These are phyloP conservation scores for Starmerella bacillaris DNA, from an alignment of 805 yeast species.

Conservation along the genomic window DNA sequence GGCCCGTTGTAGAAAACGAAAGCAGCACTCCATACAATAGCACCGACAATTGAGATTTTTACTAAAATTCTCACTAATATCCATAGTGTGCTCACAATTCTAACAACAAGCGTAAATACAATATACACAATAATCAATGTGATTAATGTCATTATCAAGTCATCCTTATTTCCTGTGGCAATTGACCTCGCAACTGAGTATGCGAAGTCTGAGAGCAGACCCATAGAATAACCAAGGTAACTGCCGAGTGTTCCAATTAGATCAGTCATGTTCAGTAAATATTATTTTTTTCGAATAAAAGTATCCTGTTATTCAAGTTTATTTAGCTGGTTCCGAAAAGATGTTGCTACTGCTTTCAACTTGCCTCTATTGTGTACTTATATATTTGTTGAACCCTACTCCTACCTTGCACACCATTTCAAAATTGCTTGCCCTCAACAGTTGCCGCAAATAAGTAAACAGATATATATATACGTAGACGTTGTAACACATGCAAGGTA, in stretches of 20 bases:
- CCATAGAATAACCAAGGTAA: slow-evolving; percentile 4
- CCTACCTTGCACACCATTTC: no score
- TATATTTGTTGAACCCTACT: no score
- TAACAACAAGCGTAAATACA: slow-evolving; percentile 15
- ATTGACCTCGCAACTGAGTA: slow-evolving; percentile 7
- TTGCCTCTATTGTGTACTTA: no score
- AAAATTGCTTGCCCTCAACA: no score
- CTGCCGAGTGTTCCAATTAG: not conserved
- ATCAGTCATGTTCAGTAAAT: not conserved
- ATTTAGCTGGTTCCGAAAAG: no score
- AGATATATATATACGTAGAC: no score
- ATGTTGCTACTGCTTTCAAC: no score
- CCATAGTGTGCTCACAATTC: slow-evolving; percentile 16
- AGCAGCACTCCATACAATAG: not conserved
- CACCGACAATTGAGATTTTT: slow-evolving; percentile 10
- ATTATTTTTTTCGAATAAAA: no score
- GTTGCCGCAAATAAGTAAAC: no score
- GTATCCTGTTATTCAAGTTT: no score
- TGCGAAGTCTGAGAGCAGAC: slow-evolving; percentile 8
- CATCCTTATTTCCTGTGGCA: slow-evolving; percentile 8
- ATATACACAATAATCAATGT: slow-evolving; percentile 16
- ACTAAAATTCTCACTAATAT: slow-evolving; percentile 12
- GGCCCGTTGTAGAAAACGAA: not conserved
- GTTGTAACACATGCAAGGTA: no score
- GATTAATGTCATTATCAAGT: slow-evolving; percentile 10